phyloP scores from a whole-genome alignment of 1,284 basidiomycete species.

The Lentinula novae-zelandiae region DNA sequence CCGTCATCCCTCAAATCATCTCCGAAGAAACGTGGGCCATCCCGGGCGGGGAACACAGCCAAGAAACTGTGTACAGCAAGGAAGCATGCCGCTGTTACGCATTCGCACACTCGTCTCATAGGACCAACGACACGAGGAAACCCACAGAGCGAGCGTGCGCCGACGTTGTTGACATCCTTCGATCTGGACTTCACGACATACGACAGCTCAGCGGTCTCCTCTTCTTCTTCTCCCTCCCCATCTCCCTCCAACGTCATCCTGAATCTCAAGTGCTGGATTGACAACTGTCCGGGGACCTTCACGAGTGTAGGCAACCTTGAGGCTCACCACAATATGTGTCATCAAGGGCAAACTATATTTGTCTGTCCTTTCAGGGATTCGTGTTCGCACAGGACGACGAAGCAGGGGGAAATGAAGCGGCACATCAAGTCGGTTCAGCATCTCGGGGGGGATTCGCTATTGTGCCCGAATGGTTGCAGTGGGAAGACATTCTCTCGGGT shows the following conservation, averaged over 20 bases:
- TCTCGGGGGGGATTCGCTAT: neutral
- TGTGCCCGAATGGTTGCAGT: neutral
- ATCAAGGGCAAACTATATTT: neutral
- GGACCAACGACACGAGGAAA: constrained; percentile 1
- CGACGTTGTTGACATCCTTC: neutral
- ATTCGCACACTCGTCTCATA: neutral
- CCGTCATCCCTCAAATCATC: neutral
- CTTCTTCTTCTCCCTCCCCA: neutral
- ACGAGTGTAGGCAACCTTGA: neutral
- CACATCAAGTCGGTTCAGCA: neutral
- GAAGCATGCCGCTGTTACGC: neutral
- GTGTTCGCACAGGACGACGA: neutral
- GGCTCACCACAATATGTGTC: neutral
- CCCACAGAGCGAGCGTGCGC: neutral
- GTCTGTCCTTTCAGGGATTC: neutral
- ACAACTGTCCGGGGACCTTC: neutral
- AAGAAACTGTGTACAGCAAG: neutral
- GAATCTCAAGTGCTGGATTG: neutral
- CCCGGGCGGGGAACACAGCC: neutral
- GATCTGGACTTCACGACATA: neutral
- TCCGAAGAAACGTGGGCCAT: neutral
- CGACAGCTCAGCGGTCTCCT: neutral
- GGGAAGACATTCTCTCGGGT: neutral
- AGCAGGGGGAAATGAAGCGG: neutral
- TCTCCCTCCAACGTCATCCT: neutral